Base-by-base conservation (phyloP, 805 yeast genomes). In the Kazachstania africana region DNA sequence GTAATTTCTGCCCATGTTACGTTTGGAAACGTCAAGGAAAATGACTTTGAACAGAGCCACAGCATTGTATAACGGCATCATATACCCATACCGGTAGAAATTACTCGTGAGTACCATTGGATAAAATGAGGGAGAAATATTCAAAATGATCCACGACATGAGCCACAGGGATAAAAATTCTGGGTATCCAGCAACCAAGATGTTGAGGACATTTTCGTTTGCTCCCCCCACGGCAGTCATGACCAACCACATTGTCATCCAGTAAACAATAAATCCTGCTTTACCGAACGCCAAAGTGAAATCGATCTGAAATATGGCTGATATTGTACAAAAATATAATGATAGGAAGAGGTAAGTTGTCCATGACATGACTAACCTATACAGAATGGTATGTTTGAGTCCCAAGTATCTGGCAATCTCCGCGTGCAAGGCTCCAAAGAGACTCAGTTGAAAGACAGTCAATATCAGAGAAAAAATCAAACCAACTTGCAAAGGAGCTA, bases 181-280 rank as follows among this genome's bases (percentile, higher is more conserved):
- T 1, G 88, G 87, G 32, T 62, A 62, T 12, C 60, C 33, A 6
- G 75, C 55, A 28, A 75, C 55, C 4, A 68, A 45, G 5, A 78
- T 19, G 50, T 72, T 47, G 0, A 75, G 72, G 41, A 68, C 57
- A 38, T 75, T 71, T 51, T 81, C 88, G 46, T 75, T 77, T 17
- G 77, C 75, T 28, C 78, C 70, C 35, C 88, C 93, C 17, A 79
- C 77, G 1, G 85, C 81, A 37, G 72, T 57, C 81, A 81, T 74
- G 5, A 82, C 68, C 29, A 80, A 43, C 47, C 59, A 81, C 5
- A 73, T 63, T 18, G 74, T 40, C 69, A 76, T 64, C 91, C 91
- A 81, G 39, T 68, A 69, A 1, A 80, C 75, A 24, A 81, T 66
- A 53, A 80, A 80, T 0, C 93, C 93, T 4, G 74, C 70, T 24